These are phyloP conservation scores for Russula sp. DNA, from an alignment of 768 basidiomycete species.

Conservation along the genomic window DNA sequence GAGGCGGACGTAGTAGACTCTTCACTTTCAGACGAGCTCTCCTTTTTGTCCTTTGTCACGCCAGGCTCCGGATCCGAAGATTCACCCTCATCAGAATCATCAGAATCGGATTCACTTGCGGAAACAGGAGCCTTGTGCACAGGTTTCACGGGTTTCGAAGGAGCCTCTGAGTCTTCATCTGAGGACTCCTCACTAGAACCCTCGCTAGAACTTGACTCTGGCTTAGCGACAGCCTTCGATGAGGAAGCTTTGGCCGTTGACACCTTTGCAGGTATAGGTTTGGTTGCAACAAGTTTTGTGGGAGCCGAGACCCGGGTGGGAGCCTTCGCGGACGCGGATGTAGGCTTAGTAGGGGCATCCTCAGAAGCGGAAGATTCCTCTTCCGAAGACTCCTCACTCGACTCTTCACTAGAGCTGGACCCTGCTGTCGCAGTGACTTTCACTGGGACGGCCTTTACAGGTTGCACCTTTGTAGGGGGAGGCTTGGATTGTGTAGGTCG, in stretches of 20 bases:
- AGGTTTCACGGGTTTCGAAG: constrained; percentile 20
- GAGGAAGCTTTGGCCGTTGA: not conserved
- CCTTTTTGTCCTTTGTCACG: constrained; percentile 25
- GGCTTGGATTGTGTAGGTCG: constrained; percentile 13
- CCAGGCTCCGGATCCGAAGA: constrained; percentile 29
- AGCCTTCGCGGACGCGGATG: not conserved
- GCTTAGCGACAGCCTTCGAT: not conserved
- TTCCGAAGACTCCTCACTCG: constrained; percentile 1
- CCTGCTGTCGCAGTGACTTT: constrained; percentile 1
- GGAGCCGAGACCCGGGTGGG: not conserved
- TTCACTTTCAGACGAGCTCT: constrained; percentile 23
- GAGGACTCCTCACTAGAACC: constrained; percentile 13
- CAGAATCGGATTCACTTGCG: constrained; percentile 18
- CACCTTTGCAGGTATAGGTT: not conserved
- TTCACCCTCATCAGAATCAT: constrained; percentile 24
- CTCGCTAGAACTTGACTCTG: constrained; percentile 10
- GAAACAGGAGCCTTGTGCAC: constrained; percentile 23
- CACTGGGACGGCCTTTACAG: constrained; percentile 30
- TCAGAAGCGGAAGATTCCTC: not conserved
- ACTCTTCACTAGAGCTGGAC: constrained; percentile 19
- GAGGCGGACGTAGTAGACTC: constrained; percentile 25
- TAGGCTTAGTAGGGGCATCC: constrained; percentile 9
- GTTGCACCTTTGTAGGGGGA: constrained; percentile 22
- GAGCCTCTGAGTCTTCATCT: constrained; percentile 15
- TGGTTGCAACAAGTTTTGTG: constrained; percentile 7